Percentiles rank a stretch among this genome's conserved stretches.
Evolutionary conservation across 2,329 filamentous ascomycete species (phyloP).

Genomic region (Aspergillus ruber): DNA sequence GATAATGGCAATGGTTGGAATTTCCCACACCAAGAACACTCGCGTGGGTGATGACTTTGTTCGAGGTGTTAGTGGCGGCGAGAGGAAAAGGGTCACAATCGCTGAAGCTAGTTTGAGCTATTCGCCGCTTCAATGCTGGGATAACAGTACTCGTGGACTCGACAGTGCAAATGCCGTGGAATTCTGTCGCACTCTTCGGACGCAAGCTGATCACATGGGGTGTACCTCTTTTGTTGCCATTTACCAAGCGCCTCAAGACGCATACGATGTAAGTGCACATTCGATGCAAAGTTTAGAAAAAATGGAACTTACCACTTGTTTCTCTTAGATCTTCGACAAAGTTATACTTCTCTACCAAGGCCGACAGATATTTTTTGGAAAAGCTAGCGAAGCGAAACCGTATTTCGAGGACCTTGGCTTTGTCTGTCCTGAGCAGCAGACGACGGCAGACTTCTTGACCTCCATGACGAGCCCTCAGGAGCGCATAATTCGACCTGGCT

Average conservation of each 20-base stretch:
- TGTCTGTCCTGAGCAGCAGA: slow-evolving; percentile 62
- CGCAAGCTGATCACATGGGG: slow-evolving; percentile 45
- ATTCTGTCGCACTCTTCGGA: slow-evolving; percentile 48
- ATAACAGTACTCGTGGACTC: slow-evolving; percentile 45
- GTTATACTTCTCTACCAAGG: slow-evolving; percentile 68
- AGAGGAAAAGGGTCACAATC: slow-evolving; percentile 58
- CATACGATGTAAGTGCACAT: slow-evolving; percentile 33
- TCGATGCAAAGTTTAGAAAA: too few relatives aligned
- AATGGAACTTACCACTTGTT: too few relatives aligned
- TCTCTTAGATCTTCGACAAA: slow-evolving; percentile 57
- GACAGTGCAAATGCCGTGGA: slow-evolving; percentile 52
- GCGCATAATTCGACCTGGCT: slow-evolving; percentile 52
- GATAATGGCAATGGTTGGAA: slow-evolving; percentile 40
- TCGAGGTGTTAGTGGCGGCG: slow-evolving; percentile 56
- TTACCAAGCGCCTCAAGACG: slow-evolving; percentile 46
- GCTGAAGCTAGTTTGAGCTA: slow-evolving; percentile 48
- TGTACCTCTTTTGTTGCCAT: slow-evolving; percentile 50
- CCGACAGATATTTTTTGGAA: slow-evolving; percentile 70
- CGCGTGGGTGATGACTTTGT: slow-evolving; percentile 51
- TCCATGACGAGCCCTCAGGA: slow-evolving; percentile 62
- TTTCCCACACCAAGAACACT: slow-evolving; percentile 47
- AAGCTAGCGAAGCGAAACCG: slow-evolving; percentile 51
- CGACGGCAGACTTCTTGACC: slow-evolving; percentile 65
- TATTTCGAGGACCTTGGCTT: slow-evolving; percentile 68
- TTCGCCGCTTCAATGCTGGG: slow-evolving; percentile 43